Evolutionary conservation across 2,329 filamentous ascomycete species (phyloP).

Genomic region (Davidsoniella eucalypti): DNA sequence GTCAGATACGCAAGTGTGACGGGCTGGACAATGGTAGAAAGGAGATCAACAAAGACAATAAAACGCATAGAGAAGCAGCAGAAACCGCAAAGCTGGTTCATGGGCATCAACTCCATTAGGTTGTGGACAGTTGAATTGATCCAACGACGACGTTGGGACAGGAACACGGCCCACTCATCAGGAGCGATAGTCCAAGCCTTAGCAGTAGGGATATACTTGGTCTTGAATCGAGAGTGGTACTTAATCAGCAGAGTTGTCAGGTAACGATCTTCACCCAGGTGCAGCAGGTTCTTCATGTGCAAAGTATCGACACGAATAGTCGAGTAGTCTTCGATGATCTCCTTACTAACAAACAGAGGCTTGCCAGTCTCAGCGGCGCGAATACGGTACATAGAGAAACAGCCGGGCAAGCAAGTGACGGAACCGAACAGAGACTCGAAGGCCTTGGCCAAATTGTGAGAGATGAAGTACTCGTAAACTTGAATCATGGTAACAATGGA

Average conservation of each 20-base stretch:
- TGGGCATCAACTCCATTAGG: constrained; percentile 81
- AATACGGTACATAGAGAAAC: constrained; percentile 98
- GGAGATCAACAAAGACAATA: constrained; percentile 82
- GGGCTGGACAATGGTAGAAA: constrained; percentile 83
- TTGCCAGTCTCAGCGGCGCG: constrained; percentile 88
- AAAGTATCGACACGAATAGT: constrained; percentile 94
- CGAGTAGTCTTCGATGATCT: constrained; percentile 73
- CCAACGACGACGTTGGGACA: constrained; percentile 97
- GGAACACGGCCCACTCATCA: constrained; percentile 83
- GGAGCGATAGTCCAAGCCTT: constrained; percentile 96
- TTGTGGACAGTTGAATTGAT: constrained; percentile 99
- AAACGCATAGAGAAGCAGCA: constrained; percentile 99
- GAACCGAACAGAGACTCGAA: constrained; percentile 96
- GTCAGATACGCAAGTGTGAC: constrained; percentile 79
- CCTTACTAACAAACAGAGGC: constrained; percentile 86
- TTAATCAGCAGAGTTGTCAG: constrained; percentile 89
- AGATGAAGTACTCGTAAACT: constrained; percentile 99
- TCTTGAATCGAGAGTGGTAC: constrained; percentile 87
- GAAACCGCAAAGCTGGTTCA: constrained; percentile 93
- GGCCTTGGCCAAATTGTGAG: constrained; percentile 89
- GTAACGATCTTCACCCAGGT: constrained; percentile 94
- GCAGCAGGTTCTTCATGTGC: constrained; percentile 96
- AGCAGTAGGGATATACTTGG: constrained; percentile 84
- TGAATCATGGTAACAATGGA: constrained; percentile 98
- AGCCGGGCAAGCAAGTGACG: constrained; percentile 93